phyloP scores from a whole-genome alignment of 2,329 filamentous ascomycete genomes.

The Aureobasidium leucospermi region DNA sequence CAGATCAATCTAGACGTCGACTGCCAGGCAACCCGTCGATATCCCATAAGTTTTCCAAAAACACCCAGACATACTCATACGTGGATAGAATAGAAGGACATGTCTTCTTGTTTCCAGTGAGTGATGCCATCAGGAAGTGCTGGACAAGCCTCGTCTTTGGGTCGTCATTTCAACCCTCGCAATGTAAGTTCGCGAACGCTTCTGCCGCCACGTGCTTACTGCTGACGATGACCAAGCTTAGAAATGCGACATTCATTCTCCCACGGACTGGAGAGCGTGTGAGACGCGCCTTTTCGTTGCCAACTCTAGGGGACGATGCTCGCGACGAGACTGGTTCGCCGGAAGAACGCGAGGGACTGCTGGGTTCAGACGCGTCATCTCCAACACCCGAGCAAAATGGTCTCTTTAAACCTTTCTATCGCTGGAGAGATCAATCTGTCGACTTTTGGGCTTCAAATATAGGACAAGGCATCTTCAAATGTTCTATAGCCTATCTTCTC shows the following conservation, averaged over 20 bases:
- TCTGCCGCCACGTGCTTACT: neutral
- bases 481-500: conserved; percentile 79
- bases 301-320: conserved; percentile 10
- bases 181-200: neutral
- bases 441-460: conserved; percentile 62
- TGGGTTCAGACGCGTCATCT: neutral
- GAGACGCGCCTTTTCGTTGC: conserved; percentile 70
- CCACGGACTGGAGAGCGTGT: conserved; percentile 80
- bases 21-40: neutral
- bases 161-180: conserved; percentile 10
- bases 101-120: neutral
- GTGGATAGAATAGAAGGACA: neutral
- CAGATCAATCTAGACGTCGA: conserved; percentile 1
- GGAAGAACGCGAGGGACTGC: conserved; percentile 1
- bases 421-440: conserved; percentile 27
- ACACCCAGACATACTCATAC: neutral
- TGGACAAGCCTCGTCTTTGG: conserved; percentile 6
- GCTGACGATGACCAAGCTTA: conserved; percentile 9
- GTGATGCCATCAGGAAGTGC: conserved; percentile 4
- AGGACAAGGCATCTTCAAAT: conserved; percentile 79
- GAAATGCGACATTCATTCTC: conserved; percentile 69
- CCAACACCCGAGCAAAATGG: conserved; percentile 17
- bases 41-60: neutral
- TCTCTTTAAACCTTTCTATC: conserved; percentile 30
- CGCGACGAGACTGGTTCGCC: neutral